Conservation (phyloP, 306 rosid species). For the Dalbergia cochinchinensis region DNA sequence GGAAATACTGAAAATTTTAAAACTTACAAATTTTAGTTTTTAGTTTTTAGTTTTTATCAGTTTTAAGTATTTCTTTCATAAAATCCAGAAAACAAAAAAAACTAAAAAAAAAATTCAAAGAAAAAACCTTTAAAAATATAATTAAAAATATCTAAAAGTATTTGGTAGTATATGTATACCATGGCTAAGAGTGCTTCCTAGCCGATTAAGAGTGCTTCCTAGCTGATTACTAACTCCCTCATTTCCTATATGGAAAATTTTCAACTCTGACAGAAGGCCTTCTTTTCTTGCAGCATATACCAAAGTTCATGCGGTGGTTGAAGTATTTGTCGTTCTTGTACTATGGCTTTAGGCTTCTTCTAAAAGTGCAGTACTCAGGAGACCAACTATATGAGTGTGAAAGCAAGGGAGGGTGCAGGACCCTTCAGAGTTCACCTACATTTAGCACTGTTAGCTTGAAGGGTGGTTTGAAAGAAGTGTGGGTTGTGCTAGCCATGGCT, state of each 20-base stretch:
- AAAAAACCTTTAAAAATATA: too few species aligned
- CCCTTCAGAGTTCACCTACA: constrained; percentile 81
- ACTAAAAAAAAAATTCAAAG: too few species aligned
- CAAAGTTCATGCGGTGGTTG: constrained; percentile 85
- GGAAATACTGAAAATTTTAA: too few species aligned
- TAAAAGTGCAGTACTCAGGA: constrained; percentile 91
- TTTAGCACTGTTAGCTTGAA: constrained; percentile 74
- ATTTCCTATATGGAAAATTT: neutral
- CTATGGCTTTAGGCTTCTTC: constrained; percentile 84
- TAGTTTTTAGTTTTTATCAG: too few species aligned
- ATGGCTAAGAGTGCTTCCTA: too few species aligned
- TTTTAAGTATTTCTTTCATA: too few species aligned
- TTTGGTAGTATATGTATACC: too few species aligned
- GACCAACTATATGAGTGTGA: constrained; percentile 80
- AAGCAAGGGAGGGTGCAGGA: constrained; percentile 74
- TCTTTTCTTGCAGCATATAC: constrained; percentile 77
- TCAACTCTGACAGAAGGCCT: neutral
- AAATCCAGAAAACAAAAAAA: too few species aligned
- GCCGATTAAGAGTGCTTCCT: too few species aligned
- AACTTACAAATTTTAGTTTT: too few species aligned
- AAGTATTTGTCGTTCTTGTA: constrained; percentile 90
- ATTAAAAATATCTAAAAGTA: too few species aligned
- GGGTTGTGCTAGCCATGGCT: constrained; percentile 84
- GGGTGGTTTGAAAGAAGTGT: constrained; percentile 80
- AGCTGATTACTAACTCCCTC: too few species aligned